Conservation (phyloP, 129 eudicot species). For the Calendula officinalis region DNA sequence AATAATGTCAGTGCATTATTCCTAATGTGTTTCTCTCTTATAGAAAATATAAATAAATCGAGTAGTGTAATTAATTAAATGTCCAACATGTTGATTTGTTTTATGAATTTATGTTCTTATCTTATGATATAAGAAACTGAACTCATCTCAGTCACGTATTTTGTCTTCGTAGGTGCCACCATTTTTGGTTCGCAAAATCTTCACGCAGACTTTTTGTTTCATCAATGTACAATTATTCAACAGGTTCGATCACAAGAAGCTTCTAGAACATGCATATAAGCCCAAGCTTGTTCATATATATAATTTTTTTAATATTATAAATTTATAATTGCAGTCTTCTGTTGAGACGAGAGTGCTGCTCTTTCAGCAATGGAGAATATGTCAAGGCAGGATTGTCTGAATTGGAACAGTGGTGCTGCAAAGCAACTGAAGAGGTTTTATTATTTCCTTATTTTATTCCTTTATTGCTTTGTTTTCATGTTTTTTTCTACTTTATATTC, state of each 20-base stretch:
- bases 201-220: slow-evolving; percentile 86
- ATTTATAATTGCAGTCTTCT: slow-evolving; percentile 57
- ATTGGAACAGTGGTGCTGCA: slow-evolving; percentile 83
- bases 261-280: slow-evolving; percentile 14
- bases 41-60: too few relatives aligned
- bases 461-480: background rate
- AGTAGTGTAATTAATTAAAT: too few relatives aligned
- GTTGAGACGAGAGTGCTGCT: slow-evolving; percentile 90
- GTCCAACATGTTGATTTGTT: slow-evolving; percentile 2
- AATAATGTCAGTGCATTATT: slow-evolving; percentile 55
- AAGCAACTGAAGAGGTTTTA: slow-evolving; percentile 69
- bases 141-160: slow-evolving; percentile 6
- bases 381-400: slow-evolving; percentile 85
- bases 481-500: slow-evolving; percentile 9
- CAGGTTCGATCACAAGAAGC: slow-evolving; percentile 49
- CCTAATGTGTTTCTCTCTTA: background rate
- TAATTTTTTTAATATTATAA: slow-evolving; percentile 3
- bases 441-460: background rate
- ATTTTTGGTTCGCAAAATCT: slow-evolving; percentile 84
- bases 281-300: slow-evolving; percentile 1
- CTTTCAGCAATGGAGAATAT: slow-evolving; percentile 86
- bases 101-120: slow-evolving; percentile 7
- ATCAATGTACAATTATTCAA: slow-evolving; percentile 88
- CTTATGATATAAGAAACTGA: background rate
- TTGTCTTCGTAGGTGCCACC: slow-evolving; percentile 70